Base-by-base conservation (phyloP, 2,329 filamentous ascomycete genomes). In the Aulographum hederae region DNA sequence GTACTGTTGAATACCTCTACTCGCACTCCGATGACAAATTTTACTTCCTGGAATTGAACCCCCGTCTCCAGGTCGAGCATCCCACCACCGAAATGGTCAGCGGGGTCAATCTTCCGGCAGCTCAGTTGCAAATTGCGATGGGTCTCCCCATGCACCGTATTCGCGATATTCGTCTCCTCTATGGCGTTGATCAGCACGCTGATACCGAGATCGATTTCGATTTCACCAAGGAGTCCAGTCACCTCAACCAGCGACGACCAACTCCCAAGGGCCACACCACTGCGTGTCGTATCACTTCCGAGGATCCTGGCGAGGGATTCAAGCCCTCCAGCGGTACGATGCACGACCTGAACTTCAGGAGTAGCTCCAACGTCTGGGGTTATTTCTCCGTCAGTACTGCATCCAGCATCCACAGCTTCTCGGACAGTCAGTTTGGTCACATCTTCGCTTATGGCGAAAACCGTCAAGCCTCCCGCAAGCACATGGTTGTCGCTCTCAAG, bases 401-500 rank as follows among this genome's bases (percentile, higher is more conserved):
- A 34, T 86, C 85, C 61, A 85, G 85, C 57, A 98, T 98, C 42
- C 89, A 98, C 71, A 94, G 82, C 57, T 98, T 93, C 68, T 95
- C 89, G 5, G 89, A 98, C 63, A 91, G 80, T 49, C 89, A 98
- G 52, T 98, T 98, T 46, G 89, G 89, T 59, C 89, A 98, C 60
- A 98, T 98, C 45, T 98, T 98, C 56, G 91, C 89, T 32, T 98
- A 95, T 46, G 89, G 89, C 38, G 89, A 98, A 67, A 98, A 91
- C 63, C 76, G 89, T 54, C 78, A 84, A 31, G 85, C 89, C 17
- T 98, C 89, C 17, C 67, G 89, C 43, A 98, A 98, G 58, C 91
- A 98, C 65, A 98, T 98, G 89, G 85, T 98, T 43, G 79, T 98
- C 44, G 89, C 89, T 12, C 62, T 98, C 51, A 98, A 98, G 67